Base-by-base conservation (phyloP, 495 filamentous ascomycete genomes). In the Aspergillus bertholletiae region DNA sequence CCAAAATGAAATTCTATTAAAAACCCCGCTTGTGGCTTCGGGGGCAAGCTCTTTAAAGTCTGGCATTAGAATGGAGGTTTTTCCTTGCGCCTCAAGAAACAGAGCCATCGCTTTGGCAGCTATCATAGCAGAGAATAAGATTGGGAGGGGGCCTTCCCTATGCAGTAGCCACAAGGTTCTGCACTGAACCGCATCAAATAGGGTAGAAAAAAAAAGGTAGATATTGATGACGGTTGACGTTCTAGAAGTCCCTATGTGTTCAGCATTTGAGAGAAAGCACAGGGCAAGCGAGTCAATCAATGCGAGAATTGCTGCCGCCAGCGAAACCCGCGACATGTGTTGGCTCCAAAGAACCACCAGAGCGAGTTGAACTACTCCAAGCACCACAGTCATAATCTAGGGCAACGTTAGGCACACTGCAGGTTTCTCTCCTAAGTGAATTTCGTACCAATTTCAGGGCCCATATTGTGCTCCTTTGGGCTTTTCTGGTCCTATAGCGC, bases 1-100 rank as follows among this genome's bases (percentile, higher is more conserved):
- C 54, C 65, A 78, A 62, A 82, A 83, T 5, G 80, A 57, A n/a
- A 56, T 67, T 1, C 75, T 71, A 37, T 61, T 75, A 51, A 77
- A 76, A 1, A 81, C 61, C 1, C 80, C 72, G 49, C 65, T 74
- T 1, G 76, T 81, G 27, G 76, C 73, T 61, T 88, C 84, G 0
- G 77, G 72, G 9, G 80, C 70, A 34, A 64, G 62, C 13, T 66
- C 49, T 13, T 55, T 53, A 49, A 68, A 82, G 46, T 61, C 50
- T 1, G 68, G 53, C 8, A 61, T 66, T 2, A 86, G 62, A 27
- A 74, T 44, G 3, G 59, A 49, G 30, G 68, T 55, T 65, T 87
- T 87, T n/a, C 74, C 70, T n/a, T 61, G 64, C 0, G 78, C 64
- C 53, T 86, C 83, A 0, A 82, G 58, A 2, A 80, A 17, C 1